Evolutionary conservation across 2,329 filamentous ascomycete genomes (phyloP), one percentile per base, ranked within the genome.

Genomic region (Botrytis tulipae): DNA sequence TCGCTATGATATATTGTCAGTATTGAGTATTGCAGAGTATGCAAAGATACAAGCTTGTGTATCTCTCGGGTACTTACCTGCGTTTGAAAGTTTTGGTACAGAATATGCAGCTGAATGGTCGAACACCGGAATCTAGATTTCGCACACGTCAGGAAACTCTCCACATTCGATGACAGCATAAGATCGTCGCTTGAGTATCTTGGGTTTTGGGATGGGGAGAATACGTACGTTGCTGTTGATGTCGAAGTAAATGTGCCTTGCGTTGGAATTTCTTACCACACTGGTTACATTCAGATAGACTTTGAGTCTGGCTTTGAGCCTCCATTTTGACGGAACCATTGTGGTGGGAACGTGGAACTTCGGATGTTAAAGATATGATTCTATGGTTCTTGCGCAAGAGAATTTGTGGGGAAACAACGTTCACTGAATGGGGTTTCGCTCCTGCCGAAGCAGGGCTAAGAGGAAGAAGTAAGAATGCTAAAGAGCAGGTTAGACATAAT

Each of bases 41-140:
- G n/a, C 44, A 37, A 25, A 9, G 54, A 68, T 25, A 37, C 40
- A 20, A 20, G 5, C 2, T 37, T 44, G 12, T 70, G 37, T 20
- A 42, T 25, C 18, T 35, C 59, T 54, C n/a, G 72, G 35, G n/a
- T 42, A 63, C 75, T 51, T 76, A 77, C 80, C 79, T 81, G 73
- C 80, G 79, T 70, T 81, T 81, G 77, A 81, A 81, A 12, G 78
- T 80, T 73, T 81, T 81, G 72, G 77, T 76, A 76, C 80, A 81
- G 72, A 81, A 81, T 76, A 78, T 78, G 75, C 80, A 81, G 66
- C 77, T 78, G 73, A 79, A 80, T 42, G 80, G 79, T 35, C 79
- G 74, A 60, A 78, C 76, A 44, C 78, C 78, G 51, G 79, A 79
- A 77, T 81, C 80, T 81, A 67, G 32, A 67, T 54, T 67, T 37